Percentiles rank a stretch among this genome's conserved stretches.
phyloP scores from a whole-genome alignment of 1,284 basidiomycete genomes.

The Marasmius fiardii region DNA sequence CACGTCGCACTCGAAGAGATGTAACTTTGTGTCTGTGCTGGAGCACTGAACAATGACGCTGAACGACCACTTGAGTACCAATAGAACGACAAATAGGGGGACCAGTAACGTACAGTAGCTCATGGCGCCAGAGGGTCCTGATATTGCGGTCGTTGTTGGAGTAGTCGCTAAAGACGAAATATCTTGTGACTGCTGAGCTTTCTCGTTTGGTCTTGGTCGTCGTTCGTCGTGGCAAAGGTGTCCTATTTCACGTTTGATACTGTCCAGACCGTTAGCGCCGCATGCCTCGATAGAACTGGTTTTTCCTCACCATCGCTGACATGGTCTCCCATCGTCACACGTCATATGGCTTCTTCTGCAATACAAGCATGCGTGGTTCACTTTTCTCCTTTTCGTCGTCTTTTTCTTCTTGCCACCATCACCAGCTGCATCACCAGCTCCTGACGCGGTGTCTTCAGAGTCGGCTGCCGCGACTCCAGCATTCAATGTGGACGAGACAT shows the following conservation, averaged over 20 bases:
- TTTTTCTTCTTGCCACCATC: conserved; percentile 52
- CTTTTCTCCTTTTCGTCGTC: conserved; percentile 69
- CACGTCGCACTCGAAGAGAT: conserved; percentile 41
- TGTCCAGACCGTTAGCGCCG: conserved; percentile 26
- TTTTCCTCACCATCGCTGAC: conserved; percentile 78
- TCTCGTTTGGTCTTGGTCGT: conserved; percentile 50
- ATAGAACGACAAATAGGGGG: background rate
- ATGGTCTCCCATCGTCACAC: conserved; percentile 86
- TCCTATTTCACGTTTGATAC: conserved; percentile 89
- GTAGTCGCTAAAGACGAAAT: background rate
- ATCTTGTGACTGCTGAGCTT: conserved; percentile 22
- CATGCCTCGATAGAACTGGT: conserved; percentile 2
- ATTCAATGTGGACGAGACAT: background rate
- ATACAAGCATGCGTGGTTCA: conserved; percentile 91
- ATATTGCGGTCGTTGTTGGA: background rate
- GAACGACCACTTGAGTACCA: conserved; percentile 1
- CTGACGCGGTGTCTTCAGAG: background rate
- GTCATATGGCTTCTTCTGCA: conserved; percentile 94
- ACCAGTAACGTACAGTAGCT: background rate
- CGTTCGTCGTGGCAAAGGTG: conserved; percentile 88
- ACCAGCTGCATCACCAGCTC: conserved; percentile 3
- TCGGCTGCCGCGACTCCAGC: background rate
- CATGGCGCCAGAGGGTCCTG: background rate
- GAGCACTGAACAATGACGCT: conserved; percentile 34
- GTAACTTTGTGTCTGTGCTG: conserved; percentile 24